Conservation (phyloP, 2,329 filamentous ascomycete genomes). For the Apiospora pterosperma region DNA sequence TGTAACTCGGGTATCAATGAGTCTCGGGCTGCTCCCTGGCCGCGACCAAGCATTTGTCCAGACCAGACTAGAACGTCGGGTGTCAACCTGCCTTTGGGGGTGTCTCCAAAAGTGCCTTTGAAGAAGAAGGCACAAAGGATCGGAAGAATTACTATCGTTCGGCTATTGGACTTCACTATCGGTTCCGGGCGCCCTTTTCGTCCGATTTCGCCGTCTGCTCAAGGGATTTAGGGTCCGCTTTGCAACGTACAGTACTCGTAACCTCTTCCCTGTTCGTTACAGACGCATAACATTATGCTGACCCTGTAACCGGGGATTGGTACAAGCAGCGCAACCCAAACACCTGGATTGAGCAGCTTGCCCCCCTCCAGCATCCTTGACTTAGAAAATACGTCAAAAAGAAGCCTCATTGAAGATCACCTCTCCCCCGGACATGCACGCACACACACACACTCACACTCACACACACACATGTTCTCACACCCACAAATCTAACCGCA, state of each 20-base stretch:
- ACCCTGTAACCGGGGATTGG: slow-evolving; percentile 7
- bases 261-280: slow-evolving; percentile 7
- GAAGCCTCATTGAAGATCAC: slow-evolving; percentile 1
- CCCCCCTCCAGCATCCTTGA: background rate
- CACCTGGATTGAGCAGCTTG: background rate
- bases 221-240: slow-evolving; percentile 1
- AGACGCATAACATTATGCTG: slow-evolving; percentile 7
- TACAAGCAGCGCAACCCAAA: slow-evolving; percentile 2
- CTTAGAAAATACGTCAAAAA: background rate
- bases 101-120: background rate
- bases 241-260: slow-evolving; percentile 2
- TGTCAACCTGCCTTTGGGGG: background rate
- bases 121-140: background rate
- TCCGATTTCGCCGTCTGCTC: background rate
- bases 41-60: background rate
- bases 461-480: background rate
- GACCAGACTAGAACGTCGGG: background rate
- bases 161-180: background rate
- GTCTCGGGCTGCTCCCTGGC: background rate
- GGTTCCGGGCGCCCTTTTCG: background rate
- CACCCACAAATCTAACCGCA: slow-evolving; percentile 2
- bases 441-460: background rate
- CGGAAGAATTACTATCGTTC: background rate
- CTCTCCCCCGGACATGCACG: background rate
- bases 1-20: slow-evolving; percentile 1